A percentile compares a stretch with the other conserved stretches of the same genome.
phyloP scores from a whole-genome alignment of 371 early-diverging fungal species.

The Mortierella sp. region DNA sequence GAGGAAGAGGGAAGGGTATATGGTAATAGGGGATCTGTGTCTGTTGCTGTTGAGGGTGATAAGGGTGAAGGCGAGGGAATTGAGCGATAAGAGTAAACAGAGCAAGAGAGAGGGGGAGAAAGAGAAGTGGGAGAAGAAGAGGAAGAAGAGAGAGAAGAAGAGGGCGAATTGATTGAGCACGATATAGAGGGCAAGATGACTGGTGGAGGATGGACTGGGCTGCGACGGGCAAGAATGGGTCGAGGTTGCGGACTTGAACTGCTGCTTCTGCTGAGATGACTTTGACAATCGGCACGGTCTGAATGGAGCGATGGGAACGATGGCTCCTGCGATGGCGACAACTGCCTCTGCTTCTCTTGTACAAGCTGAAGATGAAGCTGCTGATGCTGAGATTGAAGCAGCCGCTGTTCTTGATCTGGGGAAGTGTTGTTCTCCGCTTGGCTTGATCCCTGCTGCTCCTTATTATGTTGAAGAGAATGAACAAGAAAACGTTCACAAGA shows the following conservation, averaged over 20 bases:
- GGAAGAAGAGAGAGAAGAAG: constrained; percentile 10
- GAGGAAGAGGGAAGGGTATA: constrained; percentile 1
- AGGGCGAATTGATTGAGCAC: neutral
- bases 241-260: neutral
- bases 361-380: neutral
- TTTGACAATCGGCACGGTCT: constrained; percentile 6
- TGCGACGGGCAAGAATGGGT: neutral
- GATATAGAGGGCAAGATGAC: neutral
- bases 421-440: neutral
- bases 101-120: neutral
- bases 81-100: constrained; percentile 4
- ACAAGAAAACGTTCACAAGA: neutral
- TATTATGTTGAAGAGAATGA: neutral
- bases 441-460: neutral
- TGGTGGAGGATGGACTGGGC: neutral
- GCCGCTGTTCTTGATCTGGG: neutral
- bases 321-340: neutral
- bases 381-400: constrained; percentile 6
- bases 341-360: neutral
- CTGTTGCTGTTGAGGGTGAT: neutral
- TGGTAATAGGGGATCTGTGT: neutral
- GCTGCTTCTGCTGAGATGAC: neutral
- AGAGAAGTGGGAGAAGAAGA: constrained; percentile 12
- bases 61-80: constrained; percentile 13
- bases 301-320: constrained; percentile 10